Evolutionary conservation across 495 filamentous ascomycete genomes (phyloP).

Genomic region (Hypoxylon trugodes): DNA sequence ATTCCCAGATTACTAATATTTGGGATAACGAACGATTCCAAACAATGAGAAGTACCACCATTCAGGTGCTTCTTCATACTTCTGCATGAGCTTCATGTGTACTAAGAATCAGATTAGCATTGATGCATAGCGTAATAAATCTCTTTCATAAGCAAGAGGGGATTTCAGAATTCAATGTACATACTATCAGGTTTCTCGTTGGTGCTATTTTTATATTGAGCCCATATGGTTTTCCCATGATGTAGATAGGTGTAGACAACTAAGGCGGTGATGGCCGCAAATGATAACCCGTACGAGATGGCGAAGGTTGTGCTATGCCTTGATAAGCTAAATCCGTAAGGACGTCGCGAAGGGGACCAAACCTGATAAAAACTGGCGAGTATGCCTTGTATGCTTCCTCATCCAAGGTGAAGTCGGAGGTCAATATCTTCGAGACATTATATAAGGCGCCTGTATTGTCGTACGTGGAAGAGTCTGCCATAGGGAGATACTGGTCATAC

Average conservation of each 20-base stretch:
- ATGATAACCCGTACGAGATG: conserved; percentile 73
- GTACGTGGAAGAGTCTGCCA: conserved; percentile 66
- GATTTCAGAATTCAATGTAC: too few species aligned
- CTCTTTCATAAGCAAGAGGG: too few species aligned
- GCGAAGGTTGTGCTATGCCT: conserved; percentile 63
- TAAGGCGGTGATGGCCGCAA: conserved; percentile 72
- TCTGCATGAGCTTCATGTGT: conserved; percentile 67
- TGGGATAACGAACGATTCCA: conserved; percentile 45
- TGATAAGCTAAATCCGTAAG: conserved; percentile 23
- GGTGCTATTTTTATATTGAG: conserved; percentile 66
- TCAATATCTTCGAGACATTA: conserved; percentile 63
- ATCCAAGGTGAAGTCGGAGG: conserved; percentile 59
- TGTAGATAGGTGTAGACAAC: conserved; percentile 72
- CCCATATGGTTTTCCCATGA: conserved; percentile 69
- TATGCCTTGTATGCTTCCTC: conserved; percentile 65
- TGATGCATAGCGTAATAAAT: conserved; percentile 1
- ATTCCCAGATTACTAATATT: not conserved
- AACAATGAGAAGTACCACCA: conserved; percentile 66
- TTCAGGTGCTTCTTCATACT: conserved; percentile 65
- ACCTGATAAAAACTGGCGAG: conserved; percentile 69
- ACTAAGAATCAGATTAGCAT: conserved; percentile 40
- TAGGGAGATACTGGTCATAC: conserved; percentile 67
- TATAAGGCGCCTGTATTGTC: conserved; percentile 68
- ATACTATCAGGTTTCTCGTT: conserved; percentile 62
- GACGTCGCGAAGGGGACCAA: not conserved